Evolutionary conservation across 176 grass and related monocot species (phyloP).

Genomic region (Oryza glumipatula): DNA sequence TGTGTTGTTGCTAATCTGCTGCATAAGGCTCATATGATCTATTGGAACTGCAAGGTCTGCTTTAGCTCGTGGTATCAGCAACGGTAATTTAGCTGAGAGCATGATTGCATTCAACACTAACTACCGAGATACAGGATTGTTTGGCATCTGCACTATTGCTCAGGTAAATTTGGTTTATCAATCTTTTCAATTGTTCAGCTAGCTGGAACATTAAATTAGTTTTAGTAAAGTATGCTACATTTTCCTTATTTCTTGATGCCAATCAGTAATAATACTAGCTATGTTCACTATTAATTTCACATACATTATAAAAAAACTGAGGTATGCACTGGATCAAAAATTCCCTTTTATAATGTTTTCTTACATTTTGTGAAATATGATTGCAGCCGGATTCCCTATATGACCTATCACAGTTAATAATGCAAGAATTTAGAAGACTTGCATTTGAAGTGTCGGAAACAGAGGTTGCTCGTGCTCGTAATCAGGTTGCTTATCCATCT

Average conservation of each 20-base stretch:
- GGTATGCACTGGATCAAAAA: conserved; percentile 24
- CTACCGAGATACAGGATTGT: conserved; percentile 88
- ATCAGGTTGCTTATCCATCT: conserved; percentile 67
- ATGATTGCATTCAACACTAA: conserved; percentile 97
- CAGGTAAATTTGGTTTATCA: conserved; percentile 57
- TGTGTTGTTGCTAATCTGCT: conserved; percentile 15
- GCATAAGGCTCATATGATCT: conserved; percentile 30
- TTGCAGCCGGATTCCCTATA: conserved; percentile 68
- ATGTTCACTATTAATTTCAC: conserved; percentile 7
- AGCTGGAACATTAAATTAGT: conserved; percentile 26
- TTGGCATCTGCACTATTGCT: conserved; percentile 78
- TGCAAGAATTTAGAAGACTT: conserved; percentile 91
- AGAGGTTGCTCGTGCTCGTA: conserved; percentile 77
- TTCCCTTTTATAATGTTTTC: conserved; percentile 32
- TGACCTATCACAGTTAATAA: conserved; percentile 78
- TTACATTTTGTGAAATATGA: conserved; percentile 40
- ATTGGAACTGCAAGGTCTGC: conserved; percentile 72
- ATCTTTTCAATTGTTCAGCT: conserved; percentile 7
- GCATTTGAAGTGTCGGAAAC: conserved; percentile 74
- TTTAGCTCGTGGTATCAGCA: conserved; percentile 82
- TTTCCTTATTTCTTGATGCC: conserved; percentile 12
- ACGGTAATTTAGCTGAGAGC: conserved; percentile 72
- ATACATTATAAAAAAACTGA: neutral
- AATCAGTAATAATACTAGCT: neutral
- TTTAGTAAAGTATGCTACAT: conserved; percentile 1